Base-by-base conservation (phyloP, 345 rosid genomes). In the Aethionema arabicum region DNA sequence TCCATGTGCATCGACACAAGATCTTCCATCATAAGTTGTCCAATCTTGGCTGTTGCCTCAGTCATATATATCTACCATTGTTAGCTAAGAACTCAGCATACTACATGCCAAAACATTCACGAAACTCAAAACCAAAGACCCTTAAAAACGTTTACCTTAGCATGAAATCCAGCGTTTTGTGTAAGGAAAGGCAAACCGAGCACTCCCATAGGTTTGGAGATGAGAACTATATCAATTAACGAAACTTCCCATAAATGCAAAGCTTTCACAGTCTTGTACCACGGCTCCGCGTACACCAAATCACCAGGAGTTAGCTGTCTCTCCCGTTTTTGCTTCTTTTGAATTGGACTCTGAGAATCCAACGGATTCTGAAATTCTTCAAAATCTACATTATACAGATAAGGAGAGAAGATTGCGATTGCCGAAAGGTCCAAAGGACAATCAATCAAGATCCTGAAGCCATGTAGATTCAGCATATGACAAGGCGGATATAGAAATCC, bases 11-110 rank as follows among this genome's bases (percentile, higher is more conserved):
- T 78, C 12, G 84, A 78, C 63, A 87, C 79, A 67, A 92, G 93
- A 72, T 85, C 92, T 76, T 87, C 89, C 96, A 92, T 92, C 84
- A 82, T 72, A 69, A 89, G 84, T 76, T 82, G 82, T 37, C 91
- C 95, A 39, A 89, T 77, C 72, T 76, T 85, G 0, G 80, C 81
- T 12, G 98, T 78, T 46, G 83, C 91, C 71, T 92, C 90, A 4
- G 88, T 89, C 58, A 72, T 84, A 67, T 85, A 92, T 70, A 87
- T 75, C 96, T 88, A 58, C 63, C 12, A 55, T 70, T 38, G 29
- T 38, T 36, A 57, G 36, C 61, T 45, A 56, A 73, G 29, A 60
- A 47, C 40, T 62, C 56, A 74, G 65, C 33, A 71, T 40, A 71
- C 15, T 13, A 3, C 40, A 30, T n/a, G 53, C 41, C 8, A 50